Percentiles rank a stretch among this genome's conserved stretches.
These are phyloP conservation scores for Ceratocystiopsis minuta DNA, from an alignment of 2,329 filamentous ascomycete species.

Conservation along the genomic window DNA sequence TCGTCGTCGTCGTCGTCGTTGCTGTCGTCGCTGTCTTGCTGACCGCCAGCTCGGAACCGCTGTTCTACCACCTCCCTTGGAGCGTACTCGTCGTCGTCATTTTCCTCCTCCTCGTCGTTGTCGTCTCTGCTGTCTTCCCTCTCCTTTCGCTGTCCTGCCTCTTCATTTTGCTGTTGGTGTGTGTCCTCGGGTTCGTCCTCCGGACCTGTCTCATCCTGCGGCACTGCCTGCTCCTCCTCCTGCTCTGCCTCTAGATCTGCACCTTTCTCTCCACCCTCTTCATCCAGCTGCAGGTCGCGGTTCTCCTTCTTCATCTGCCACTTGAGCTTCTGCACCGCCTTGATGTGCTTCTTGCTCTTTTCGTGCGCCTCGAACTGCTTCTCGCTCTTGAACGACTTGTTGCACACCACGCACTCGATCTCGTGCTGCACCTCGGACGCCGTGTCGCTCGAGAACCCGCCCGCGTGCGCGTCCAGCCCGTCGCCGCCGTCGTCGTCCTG, in stretches of 20 bases:
- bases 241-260: no score
- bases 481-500: constrained; percentile 33
- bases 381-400: constrained; percentile 72
- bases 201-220: not conserved
- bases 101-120: constrained; percentile 4
- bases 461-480: constrained; percentile 26
- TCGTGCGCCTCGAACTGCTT: constrained; percentile 84
- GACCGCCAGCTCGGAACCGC: constrained; percentile 15
- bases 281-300: constrained; percentile 33
- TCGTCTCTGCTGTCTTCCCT: not conserved
- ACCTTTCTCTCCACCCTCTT: no score
- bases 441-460: constrained; percentile 44
- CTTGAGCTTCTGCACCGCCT: constrained; percentile 63
- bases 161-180: no score
- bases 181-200: not conserved
- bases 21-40: not conserved
- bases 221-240: constrained; percentile 1
- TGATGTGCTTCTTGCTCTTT: constrained; percentile 90
- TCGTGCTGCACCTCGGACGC: constrained; percentile 34
- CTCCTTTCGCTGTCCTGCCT: not conserved
- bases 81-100: constrained; percentile 26
- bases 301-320: constrained; percentile 74
- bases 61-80: constrained; percentile 25
- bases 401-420: constrained; percentile 61
- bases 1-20: constrained; percentile 21